Conservation (phyloP, 768 basidiomycete genomes). For the Lentinula sp. region DNA sequence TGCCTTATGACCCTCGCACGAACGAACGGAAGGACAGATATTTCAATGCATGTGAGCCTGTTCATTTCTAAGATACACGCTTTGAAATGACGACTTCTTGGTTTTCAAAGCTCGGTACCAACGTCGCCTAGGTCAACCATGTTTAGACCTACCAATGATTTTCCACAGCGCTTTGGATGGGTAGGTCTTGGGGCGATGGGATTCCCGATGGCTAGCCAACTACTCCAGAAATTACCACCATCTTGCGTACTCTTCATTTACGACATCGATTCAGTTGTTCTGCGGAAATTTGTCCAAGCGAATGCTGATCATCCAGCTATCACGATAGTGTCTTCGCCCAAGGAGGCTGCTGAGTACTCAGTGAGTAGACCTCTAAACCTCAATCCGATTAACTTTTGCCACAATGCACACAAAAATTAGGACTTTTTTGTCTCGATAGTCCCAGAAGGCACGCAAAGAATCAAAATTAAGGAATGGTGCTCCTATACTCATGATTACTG, state of each 20-base stretch:
- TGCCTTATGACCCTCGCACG: not conserved
- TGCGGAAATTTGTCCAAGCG: conserved; percentile 21
- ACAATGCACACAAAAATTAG: conserved; percentile 13
- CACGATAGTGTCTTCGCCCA: conserved; percentile 17
- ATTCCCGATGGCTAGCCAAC: conserved; percentile 34
- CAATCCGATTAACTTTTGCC: not conserved
- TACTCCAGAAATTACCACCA: conserved; percentile 23
- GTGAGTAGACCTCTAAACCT: conserved; percentile 17
- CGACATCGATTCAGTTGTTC: conserved; percentile 24
- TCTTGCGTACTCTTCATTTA: conserved; percentile 24
- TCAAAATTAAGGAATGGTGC: not conserved
- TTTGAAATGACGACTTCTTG: not conserved
- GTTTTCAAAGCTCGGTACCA: too few relatives aligned
- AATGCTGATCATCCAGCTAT: conserved; percentile 14
- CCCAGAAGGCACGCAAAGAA: conserved; percentile 26
- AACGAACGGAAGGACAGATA: too few relatives aligned
- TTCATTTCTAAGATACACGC: not conserved
- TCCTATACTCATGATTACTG: not conserved
- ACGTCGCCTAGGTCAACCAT: not conserved
- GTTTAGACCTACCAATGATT: not conserved
- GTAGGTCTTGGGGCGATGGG: conserved; percentile 40
- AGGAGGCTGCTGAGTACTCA: conserved; percentile 29
- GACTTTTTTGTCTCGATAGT: conserved; percentile 35
- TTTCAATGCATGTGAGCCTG: too few relatives aligned
- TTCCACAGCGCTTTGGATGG: conserved; percentile 27